A percentile compares a stretch with the other conserved stretches of the same genome.
Conservation (phyloP, 2,329 filamentous ascomycete species). For the Aspergillus awamori region DNA sequence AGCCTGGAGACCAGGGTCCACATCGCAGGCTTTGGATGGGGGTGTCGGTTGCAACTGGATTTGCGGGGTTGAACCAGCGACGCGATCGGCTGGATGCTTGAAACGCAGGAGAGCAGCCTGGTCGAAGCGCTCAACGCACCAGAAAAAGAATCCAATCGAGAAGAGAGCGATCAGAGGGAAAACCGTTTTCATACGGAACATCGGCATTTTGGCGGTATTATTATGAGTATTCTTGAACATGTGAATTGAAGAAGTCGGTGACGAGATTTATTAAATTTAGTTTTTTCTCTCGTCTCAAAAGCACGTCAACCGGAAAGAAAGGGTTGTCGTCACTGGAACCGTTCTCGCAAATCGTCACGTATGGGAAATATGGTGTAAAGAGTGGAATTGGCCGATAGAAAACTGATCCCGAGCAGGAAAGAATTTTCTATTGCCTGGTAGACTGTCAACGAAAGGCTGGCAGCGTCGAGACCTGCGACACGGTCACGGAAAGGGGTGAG, state of each 20-base stretch:
- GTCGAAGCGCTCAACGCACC: slow-evolving; percentile 44
- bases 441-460: slow-evolving; percentile 40
- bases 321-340: slow-evolving; percentile 10
- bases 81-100: slow-evolving; percentile 39
- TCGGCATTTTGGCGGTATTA: slow-evolving; percentile 41
- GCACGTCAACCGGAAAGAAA: slow-evolving; percentile 15
- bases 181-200: slow-evolving; percentile 43
- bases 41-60: slow-evolving; percentile 27
- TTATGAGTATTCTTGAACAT: slow-evolving; percentile 35
- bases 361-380: slow-evolving; percentile 19
- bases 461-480: slow-evolving; percentile 40
- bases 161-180: slow-evolving; percentile 43
- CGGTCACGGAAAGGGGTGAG: slow-evolving; percentile 24
- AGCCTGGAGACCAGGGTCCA: slow-evolving; percentile 37
- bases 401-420: slow-evolving; percentile 3
- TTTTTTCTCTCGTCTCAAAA: slow-evolving; percentile 15
- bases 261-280: slow-evolving; percentile 15
- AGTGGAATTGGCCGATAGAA: slow-evolving; percentile 25
- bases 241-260: slow-evolving; percentile 22
- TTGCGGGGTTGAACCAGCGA: slow-evolving; percentile 25
- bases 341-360: slow-evolving; percentile 14
- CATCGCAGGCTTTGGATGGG: slow-evolving; percentile 34
- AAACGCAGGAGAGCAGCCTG: slow-evolving; percentile 40
- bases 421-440: slow-evolving; percentile 22
- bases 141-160: slow-evolving; percentile 46